Evolutionary conservation across 805 yeast genomes (phyloP).

Genomic region (Candida arabinofermentans): DNA sequence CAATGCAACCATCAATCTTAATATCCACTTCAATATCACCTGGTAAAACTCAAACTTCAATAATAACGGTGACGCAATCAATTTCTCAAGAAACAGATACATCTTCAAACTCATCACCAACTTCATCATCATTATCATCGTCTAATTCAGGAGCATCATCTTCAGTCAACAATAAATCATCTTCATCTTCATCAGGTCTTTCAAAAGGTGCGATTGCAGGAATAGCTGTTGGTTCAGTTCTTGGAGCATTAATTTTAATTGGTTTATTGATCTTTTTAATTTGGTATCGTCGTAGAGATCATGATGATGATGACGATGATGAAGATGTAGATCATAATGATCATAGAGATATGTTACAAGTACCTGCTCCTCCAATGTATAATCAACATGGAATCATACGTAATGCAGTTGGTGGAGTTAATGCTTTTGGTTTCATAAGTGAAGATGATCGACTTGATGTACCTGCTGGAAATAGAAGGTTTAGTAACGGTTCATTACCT

Average conservation of each 20-base stretch:
- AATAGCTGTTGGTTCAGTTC: constrained; percentile 30
- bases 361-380: constrained; percentile 5
- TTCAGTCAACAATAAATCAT: not conserved
- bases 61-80: constrained; percentile 24
- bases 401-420: constrained; percentile 10
- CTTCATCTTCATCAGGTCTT: constrained; percentile 9
- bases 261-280: constrained; percentile 17
- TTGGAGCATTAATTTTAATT: constrained; percentile 20
- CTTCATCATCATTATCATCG: constrained; percentile 1
- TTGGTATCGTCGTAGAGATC: constrained; percentile 18
- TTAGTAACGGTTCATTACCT: constrained; percentile 33
- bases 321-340: constrained; percentile 12
- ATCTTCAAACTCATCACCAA: constrained; percentile 2
- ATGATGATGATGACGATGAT: constrained; percentile 20
- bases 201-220: constrained; percentile 35
- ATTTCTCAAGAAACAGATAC: constrained; percentile 11
- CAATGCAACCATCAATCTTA: constrained; percentile 7
- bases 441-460: constrained; percentile 20
- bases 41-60: constrained; percentile 17
- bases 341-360: constrained; percentile 3
- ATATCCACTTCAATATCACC: constrained; percentile 22
- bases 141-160: constrained; percentile 11
- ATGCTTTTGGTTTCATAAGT: constrained; percentile 20
- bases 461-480: constrained; percentile 28
- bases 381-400: not conserved